Conservation (phyloP, 768 basidiomycete species). For the Tulasnella sp. region DNA sequence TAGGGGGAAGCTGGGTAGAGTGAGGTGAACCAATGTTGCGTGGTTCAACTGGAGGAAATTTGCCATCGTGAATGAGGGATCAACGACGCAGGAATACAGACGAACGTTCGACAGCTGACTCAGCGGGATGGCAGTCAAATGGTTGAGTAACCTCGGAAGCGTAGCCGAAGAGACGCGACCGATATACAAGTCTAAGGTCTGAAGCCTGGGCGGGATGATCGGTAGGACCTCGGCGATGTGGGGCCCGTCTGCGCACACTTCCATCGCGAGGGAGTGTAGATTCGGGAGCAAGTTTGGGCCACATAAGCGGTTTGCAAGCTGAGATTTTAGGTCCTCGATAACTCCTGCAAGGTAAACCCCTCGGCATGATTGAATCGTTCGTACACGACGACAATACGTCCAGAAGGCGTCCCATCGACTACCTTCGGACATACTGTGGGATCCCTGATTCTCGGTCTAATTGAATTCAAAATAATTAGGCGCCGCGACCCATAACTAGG, state of each 20-base stretch:
- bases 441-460: neutral
- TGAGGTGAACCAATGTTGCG: neutral
- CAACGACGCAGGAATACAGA: neutral
- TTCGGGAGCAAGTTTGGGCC: neutral
- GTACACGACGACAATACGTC: neutral
- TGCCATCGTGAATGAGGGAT: neutral
- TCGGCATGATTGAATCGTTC: neutral
- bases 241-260: neutral
- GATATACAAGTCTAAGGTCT: neutral
- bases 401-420: neutral
- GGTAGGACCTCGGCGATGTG: neutral
- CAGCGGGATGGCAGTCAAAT: neutral
- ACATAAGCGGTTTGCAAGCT: neutral
- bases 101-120: neutral
- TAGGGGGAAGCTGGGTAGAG: neutral
- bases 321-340: neutral
- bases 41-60: neutral
- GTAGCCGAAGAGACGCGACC: neutral
- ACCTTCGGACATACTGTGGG: neutral
- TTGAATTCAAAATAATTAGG: neutral
- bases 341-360: neutral
- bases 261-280: neutral
- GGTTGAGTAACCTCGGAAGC: neutral
- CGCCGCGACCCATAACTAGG: neutral
- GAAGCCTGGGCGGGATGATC: neutral